Base-by-base conservation (phyloP, 2,329 filamentous ascomycete species). In the Arthroderma sp. region DNA sequence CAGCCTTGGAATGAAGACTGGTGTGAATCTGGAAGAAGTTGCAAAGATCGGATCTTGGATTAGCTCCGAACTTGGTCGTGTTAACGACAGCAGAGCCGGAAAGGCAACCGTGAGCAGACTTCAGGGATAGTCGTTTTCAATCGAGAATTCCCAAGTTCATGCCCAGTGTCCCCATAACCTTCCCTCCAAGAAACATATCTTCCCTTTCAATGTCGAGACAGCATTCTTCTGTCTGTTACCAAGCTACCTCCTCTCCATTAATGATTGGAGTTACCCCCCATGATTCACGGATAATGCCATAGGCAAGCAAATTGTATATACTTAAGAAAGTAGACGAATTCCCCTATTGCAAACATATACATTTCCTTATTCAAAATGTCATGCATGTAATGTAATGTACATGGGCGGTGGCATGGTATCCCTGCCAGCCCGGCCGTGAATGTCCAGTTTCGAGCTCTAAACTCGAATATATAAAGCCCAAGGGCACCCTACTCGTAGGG, bases 1-100 rank as follows among this genome's bases (percentile, higher is more conserved):
- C 62, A 79, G 79, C 59, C 67, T 85, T 21, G 82, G 82, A 0
- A 77, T 79, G 67, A 74, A 79, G 59, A 85, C 82, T 0, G 82
- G 81, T 0, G 73, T 85, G 3, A 75, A 78, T 63, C 62, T 81
- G 54, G 77, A 79, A 58, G 75, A 79, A 61, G 75, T 82, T 65
- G 76, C 75, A 23, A 71, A 73, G 58, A 79, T 83, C 58, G 81
- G 81, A 1, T 68, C 71, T 1, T 82, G 79, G 79, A 81, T 82
- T 53, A 80, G 76, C 52, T 68, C 64, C 2, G 74, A 81, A 65
- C 67, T 82, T 58, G 79, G 76, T 6, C 74, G 77, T 61, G 61
- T 63, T 11, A 80, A 81, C 66, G 77, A 76, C 56, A 79, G 77
- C 56, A 73, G 78, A 62, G 79, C 76, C 28, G 79, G 79, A 4